Percentiles rank a stretch among this genome's conserved stretches.
phyloP scores from a whole-genome alignment of 2,329 filamentous ascomycete genomes.

The Myriosclerotinia curreyana region DNA sequence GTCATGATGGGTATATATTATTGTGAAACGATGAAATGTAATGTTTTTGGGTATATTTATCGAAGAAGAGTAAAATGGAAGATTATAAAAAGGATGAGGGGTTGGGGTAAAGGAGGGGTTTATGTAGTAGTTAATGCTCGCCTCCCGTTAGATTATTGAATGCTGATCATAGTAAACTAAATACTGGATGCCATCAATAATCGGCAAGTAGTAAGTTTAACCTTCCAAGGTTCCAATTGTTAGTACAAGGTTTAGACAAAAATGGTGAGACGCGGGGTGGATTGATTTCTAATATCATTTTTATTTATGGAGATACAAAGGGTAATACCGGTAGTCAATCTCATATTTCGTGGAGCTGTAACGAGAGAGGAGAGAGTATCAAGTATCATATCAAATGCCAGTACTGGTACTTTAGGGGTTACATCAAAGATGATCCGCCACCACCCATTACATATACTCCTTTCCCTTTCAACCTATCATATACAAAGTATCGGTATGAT shows the following conservation, averaged over 20 bases:
- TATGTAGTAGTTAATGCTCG: slow-evolving; percentile 5
- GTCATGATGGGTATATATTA: slow-evolving; percentile 29
- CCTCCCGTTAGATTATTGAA: neutral
- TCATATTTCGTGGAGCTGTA: too few species aligned
- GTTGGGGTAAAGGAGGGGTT: slow-evolving; percentile 11
- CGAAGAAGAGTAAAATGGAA: neutral
- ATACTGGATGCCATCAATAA: neutral
- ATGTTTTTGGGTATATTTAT: neutral
- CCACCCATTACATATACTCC: neutral
- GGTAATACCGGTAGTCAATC: too few species aligned
- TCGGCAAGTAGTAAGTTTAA: slow-evolving; percentile 1
- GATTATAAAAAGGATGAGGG: slow-evolving; percentile 1
- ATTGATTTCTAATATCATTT: neutral
- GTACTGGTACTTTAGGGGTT: too few species aligned
- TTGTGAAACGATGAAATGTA: neutral
- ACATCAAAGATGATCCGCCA: neutral
- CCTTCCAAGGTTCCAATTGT: neutral
- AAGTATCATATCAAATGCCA: too few species aligned
- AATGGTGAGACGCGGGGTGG: neutral
- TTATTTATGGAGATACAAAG: neutral
- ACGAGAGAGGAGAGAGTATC: too few species aligned
- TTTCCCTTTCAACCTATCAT: neutral
- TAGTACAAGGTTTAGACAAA: neutral
- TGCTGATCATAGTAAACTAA: too few species aligned
- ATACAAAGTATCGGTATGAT: neutral